Evolutionary conservation across 2,329 filamentous ascomycete species (phyloP), one percentile per base, ranked within the genome.

Genomic region (Alternaria atra): DNA sequence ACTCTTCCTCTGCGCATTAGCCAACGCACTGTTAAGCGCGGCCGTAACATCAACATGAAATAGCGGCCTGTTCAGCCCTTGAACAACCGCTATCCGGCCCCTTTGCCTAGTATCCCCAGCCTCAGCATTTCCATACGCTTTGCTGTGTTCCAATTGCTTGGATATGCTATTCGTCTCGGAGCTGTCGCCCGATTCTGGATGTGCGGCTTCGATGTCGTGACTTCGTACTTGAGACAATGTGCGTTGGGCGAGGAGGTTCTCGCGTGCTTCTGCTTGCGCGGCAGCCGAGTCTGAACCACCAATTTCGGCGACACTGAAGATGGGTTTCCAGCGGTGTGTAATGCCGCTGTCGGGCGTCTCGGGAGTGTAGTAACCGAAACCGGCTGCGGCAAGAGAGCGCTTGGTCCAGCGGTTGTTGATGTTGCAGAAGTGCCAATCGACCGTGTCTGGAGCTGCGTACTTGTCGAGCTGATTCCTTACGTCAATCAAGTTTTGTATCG

Each of bases 381-480:
- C 94, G n/a, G 91, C 94, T 7, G 91, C 89, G 8, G 90, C 90
- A 34, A 98, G 90, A 8, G 92, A 93, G 35, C 93, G 91, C 82
- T 97, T 97, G 37, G 93, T 94, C 94, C 94, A 97, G 58, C 92
- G 87, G 83, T 96, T 97, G 81, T 91, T 93, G 82, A 98, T 91
- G 80, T 90, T 91, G 39, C 93, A 92, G 69, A 98, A 90, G 80
- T 98, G 95, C 94, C 94, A 98, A 78, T 98, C 93, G 5, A 98
- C 93, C 1, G 86, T 85, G 25, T 93, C 89, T 0, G 94, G 95
- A 0, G 91, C 80, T 1, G 92, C 87, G 76, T 97, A 97, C n/a
- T 89, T 85, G 78, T 97, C 94, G 37, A 99, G 89, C 76, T 97
- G 94, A 80, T 97, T 97, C 70, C 94, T 92, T 0, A 97, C 91